These are phyloP conservation scores for Dendrocalamus latiflorus DNA, from an alignment of 202 grass and related monocot genomes.

Conservation along the genomic window DNA sequence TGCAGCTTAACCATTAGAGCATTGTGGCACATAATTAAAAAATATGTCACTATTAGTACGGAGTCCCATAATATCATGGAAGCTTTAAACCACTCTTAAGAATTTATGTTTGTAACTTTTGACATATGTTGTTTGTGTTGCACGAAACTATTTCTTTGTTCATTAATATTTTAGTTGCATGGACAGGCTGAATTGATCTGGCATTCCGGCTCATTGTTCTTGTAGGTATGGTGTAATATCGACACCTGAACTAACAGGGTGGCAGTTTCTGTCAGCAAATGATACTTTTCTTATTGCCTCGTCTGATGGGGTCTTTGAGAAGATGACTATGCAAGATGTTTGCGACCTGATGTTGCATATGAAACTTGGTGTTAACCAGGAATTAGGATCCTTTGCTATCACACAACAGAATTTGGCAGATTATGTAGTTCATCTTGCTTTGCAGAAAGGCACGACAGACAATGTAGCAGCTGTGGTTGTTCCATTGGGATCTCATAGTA, in stretches of 20 bases:
- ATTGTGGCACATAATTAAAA: not conserved
- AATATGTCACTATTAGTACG: not conserved
- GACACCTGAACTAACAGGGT: slow-evolving; percentile 80
- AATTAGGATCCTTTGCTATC: too few relatives aligned
- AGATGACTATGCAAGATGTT: too few relatives aligned
- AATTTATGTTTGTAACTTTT: not conserved
- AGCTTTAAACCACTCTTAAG: not conserved
- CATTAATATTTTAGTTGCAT: slow-evolving; percentile 15
- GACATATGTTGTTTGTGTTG: not conserved
- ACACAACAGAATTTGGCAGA: too few relatives aligned
- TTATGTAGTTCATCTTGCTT: too few relatives aligned
- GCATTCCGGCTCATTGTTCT: slow-evolving; percentile 34
- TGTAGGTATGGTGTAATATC: slow-evolving; percentile 88
- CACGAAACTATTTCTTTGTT: slow-evolving; percentile 14
- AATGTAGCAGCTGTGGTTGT: too few relatives aligned
- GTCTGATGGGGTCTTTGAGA: slow-evolving; percentile 89
- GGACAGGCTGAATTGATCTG: slow-evolving; percentile 17
- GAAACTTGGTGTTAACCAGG: too few relatives aligned
- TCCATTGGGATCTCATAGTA: too few relatives aligned
- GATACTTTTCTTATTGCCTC: slow-evolving; percentile 79
- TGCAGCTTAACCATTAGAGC: not conserved
- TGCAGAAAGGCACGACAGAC: too few relatives aligned
- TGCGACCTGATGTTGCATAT: too few relatives aligned
- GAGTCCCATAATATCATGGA: not conserved
- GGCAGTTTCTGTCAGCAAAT: slow-evolving; percentile 69